Evolutionary conservation across 169 alveolate genomes (phyloP), one percentile per base, ranked within the genome.

Genomic region (Toxoplasma gondii): DNA sequence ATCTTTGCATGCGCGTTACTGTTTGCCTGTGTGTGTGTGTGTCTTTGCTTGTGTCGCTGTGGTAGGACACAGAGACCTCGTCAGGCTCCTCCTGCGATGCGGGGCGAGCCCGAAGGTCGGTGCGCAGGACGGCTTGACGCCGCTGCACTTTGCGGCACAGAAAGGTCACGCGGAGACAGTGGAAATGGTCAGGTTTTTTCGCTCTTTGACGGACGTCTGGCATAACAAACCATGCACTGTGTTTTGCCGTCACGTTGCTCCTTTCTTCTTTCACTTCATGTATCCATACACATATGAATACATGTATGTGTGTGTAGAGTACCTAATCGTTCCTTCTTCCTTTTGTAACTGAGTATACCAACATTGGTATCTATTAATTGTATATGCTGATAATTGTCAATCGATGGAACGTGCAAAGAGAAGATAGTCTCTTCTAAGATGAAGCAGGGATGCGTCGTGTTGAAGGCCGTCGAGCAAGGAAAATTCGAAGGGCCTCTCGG

Each of bases 121-220:
- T 22, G 93, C 93, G 19, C 64, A 70, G 19, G 93, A 90, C 53
- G 86, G 86, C 67, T 9, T 90, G 78, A 69, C 93, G 44, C 86
- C 93, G 7, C 86, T 90, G 1, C 93, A 90, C 67, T 90, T 90
- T 49, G 93, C 93, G 29, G 88, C 88, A 0, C 93, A 90, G 67
- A 67, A 70, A 39, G 93, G 93, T 0, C 86, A 90, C 53, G 5
- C 34, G 12, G 88, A 90, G 12, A 36, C 39, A 39, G n/a, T 82
- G 34, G 69, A 82, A 41, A 29, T 43, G 34, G 90, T 82, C 38
- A 39, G 90, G 17, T 1, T 31, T 44, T 9, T 31, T 44, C 0
- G 41, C 44, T 16, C 12, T 49, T 29, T 69, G 24, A 29, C 9
- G 81, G 41, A 2, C 34, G 2, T 69, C 24, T 29, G 81, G 4